Evolutionary conservation across 1,284 basidiomycete genomes (phyloP).

Genomic region (Irpex lacteus): DNA sequence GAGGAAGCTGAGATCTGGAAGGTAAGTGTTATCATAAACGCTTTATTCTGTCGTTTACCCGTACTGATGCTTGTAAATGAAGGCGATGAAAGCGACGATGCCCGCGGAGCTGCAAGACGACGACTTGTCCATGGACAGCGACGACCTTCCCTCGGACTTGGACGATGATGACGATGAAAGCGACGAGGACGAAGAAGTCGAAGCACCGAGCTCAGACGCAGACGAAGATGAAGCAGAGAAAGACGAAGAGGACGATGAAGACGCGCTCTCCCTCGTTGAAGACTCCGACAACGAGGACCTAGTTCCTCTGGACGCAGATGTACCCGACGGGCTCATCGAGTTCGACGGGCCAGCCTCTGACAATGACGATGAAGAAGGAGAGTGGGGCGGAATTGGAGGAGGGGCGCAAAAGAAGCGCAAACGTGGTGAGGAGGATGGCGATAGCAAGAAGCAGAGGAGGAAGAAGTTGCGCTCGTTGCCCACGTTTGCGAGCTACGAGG

Average conservation of each 20-base stretch:
- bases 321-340: conserved; percentile 55
- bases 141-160: conserved; percentile 32
- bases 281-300: conserved; percentile 69
- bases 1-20: conserved; percentile 82
- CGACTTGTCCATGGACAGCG: conserved; percentile 36
- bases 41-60: not conserved
- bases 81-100: conserved; percentile 83
- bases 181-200: conserved; percentile 29
- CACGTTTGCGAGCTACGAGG: conserved; percentile 93
- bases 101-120: conserved; percentile 49
- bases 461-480: conserved; percentile 78
- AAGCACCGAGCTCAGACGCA: conserved; percentile 21
- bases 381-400: conserved; percentile 51
- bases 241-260: conserved; percentile 31
- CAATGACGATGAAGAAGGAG: conserved; percentile 37
- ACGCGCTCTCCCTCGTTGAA: conserved; percentile 56
- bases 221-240: conserved; percentile 29
- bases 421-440: conserved; percentile 40
- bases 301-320: conserved; percentile 52
- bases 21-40: conserved; percentile 41
- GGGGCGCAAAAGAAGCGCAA: conserved; percentile 49
- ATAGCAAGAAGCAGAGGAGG: conserved; percentile 47
- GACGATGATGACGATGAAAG: conserved; percentile 33
- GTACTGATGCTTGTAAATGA: conserved; percentile 2
- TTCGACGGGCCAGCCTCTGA: conserved; percentile 49